Evolutionary conservation across 1,284 basidiomycete genomes (phyloP).

Genomic region (Ustilago tritici): DNA sequence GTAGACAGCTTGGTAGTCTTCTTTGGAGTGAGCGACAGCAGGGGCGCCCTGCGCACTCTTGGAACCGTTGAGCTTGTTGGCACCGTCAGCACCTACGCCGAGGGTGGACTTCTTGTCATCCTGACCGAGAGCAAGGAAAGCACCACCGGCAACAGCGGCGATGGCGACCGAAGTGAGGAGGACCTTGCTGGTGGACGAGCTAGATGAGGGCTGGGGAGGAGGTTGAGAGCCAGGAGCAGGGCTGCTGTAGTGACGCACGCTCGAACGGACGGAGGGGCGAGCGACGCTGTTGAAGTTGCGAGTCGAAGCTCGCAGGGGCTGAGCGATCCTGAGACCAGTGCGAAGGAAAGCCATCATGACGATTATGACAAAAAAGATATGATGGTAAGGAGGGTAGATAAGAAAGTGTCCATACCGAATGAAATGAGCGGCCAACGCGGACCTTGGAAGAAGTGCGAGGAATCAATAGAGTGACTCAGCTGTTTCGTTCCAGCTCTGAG

Average conservation of each 20-base stretch:
- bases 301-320: conserved; percentile 39
- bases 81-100: conserved; percentile 52
- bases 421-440: neutral
- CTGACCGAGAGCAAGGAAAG: conserved; percentile 43
- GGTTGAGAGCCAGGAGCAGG: conserved; percentile 46
- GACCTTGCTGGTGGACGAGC: conserved; percentile 46
- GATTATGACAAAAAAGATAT: neutral
- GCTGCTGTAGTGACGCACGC: conserved; percentile 53
- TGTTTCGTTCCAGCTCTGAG: neutral
- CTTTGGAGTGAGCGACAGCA: conserved; percentile 47
- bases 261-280: conserved; percentile 37
- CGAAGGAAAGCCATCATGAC: conserved; percentile 54
- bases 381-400: conserved; percentile 12
- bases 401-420: neutral
- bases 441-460: neutral
- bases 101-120: conserved; percentile 50
- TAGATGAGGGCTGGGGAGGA: conserved; percentile 41
- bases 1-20: conserved; percentile 68
- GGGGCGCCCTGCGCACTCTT: conserved; percentile 34
- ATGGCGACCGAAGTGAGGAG: conserved; percentile 52
- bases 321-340: conserved; percentile 50
- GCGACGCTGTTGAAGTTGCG: conserved; percentile 42
- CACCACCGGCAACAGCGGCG: conserved; percentile 49
- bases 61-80: conserved; percentile 54
- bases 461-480: neutral